Evolutionary conservation across 345 rosid genomes (phyloP).

Genomic region (Aegle marmelos): DNA sequence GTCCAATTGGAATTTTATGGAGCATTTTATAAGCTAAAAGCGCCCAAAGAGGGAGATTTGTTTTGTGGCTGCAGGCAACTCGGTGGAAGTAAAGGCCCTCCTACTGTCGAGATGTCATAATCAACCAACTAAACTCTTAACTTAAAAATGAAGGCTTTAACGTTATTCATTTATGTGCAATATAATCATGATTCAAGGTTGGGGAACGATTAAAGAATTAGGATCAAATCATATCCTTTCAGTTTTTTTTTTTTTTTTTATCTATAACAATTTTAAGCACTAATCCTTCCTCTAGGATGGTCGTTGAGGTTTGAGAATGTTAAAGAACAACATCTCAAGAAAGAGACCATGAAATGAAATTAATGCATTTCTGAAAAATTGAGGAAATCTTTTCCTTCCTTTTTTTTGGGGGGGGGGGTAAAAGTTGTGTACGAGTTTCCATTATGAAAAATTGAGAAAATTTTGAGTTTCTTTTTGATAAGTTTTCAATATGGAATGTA

Average conservation of each 20-base stretch:
- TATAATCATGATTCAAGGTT: slow-evolving; percentile 3
- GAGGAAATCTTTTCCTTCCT: too few relatives aligned
- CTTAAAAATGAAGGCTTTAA: slow-evolving; percentile 27
- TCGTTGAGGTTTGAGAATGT: not conserved
- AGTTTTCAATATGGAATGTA: not conserved
- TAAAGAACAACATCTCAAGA: too few relatives aligned
- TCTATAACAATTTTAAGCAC: not conserved
- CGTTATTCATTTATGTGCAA: not conserved
- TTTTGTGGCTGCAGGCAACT: slow-evolving; percentile 18
- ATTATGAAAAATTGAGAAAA: not conserved
- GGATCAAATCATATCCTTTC: too few relatives aligned
- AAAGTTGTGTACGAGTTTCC: too few relatives aligned
- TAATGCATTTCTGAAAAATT: too few relatives aligned
- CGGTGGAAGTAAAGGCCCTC: slow-evolving; percentile 1
- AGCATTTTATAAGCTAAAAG: not conserved
- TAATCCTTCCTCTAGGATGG: not conserved
- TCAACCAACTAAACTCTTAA: slow-evolving; percentile 14
- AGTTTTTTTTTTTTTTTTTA: too few relatives aligned
- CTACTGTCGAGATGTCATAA: slow-evolving; percentile 8
- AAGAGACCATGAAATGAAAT: too few relatives aligned
- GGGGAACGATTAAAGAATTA: not conserved
- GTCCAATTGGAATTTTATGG: not conserved
- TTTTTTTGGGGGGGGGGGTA: too few relatives aligned
- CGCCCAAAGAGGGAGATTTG: too few relatives aligned
- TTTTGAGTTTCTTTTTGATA: not conserved